phyloP scores from a whole-genome alignment of 345 rosid species.

The Pugionium dolabratum region DNA sequence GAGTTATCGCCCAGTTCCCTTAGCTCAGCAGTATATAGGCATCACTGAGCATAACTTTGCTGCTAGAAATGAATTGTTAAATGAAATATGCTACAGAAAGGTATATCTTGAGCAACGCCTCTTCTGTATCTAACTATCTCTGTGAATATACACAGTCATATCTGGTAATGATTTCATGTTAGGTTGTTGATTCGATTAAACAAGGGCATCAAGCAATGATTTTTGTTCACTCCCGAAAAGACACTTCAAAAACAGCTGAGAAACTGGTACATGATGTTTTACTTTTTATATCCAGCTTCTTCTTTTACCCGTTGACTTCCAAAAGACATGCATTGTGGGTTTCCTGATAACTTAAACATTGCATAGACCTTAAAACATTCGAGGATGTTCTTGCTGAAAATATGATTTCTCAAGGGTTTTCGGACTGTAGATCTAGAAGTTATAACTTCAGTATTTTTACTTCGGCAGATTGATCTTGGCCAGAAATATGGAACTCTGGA shows the following conservation, averaged over 20 bases:
- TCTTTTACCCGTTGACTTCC: constrained; percentile 13
- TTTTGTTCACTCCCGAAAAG: constrained; percentile 96
- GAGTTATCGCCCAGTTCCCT: constrained; percentile 97
- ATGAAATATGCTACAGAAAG: constrained; percentile 96
- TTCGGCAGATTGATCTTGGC: constrained; percentile 82
- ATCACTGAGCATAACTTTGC: constrained; percentile 88
- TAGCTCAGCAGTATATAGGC: constrained; percentile 97
- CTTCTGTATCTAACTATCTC: background rate
- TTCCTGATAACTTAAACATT: constrained; percentile 26
- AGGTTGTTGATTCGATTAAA: constrained; percentile 85
- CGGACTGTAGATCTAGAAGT: constrained; percentile 15
- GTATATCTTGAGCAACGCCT: constrained; percentile 41
- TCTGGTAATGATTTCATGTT: constrained; percentile 33
- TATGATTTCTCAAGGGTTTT: constrained; percentile 14
- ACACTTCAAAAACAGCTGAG: constrained; percentile 92
- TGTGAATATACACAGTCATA: constrained; percentile 27
- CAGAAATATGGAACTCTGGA: constrained; percentile 62
- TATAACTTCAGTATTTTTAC: constrained; percentile 26
- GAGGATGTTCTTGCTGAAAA: constrained; percentile 20
- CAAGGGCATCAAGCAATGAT: constrained; percentile 98
- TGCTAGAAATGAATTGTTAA: constrained; percentile 75
- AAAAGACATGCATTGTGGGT: constrained; percentile 16
- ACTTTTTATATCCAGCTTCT: constrained; percentile 20
- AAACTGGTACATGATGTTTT: constrained; percentile 59
- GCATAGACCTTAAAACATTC: constrained; percentile 12